These are phyloP conservation scores for Claviceps citrina DNA, from an alignment of 2,329 filamentous ascomycete species.

Conservation along the genomic window DNA sequence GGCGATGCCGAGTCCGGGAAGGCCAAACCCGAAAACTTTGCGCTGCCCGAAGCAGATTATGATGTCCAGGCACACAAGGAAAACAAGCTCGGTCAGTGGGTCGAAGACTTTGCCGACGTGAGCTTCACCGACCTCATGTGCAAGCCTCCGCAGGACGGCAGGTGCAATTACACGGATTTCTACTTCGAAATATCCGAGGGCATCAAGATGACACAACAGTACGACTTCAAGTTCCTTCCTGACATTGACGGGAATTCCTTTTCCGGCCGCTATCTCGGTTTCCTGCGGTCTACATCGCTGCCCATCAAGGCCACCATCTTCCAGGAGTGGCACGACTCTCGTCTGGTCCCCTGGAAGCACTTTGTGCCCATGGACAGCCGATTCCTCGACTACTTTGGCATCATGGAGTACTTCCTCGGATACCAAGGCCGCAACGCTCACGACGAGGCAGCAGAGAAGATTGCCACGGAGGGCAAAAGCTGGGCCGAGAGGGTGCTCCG, in stretches of 20 bases:
- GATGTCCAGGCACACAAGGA: conserved; percentile 29
- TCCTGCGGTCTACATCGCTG: conserved; percentile 52
- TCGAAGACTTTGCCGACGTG: conserved; percentile 32
- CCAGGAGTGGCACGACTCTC: conserved; percentile 65
- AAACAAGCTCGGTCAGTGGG: conserved; percentile 33
- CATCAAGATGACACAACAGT: conserved; percentile 35
- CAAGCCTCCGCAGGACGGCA: conserved; percentile 18
- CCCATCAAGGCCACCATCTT: conserved; percentile 68
- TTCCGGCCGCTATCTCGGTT: conserved; percentile 52
- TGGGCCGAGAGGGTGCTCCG: conserved; percentile 57
- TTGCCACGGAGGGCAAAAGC: conserved; percentile 47
- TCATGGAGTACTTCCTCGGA: conserved; percentile 60
- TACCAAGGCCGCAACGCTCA: conserved; percentile 31
- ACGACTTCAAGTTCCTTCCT: conserved; percentile 50
- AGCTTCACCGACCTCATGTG: conserved; percentile 42
- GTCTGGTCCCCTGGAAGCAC: conserved; percentile 63
- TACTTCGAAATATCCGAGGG: conserved; percentile 27
- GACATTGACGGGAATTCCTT: conserved; percentile 67
- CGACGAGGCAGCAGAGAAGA: conserved; percentile 45
- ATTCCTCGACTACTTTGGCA: conserved; percentile 55
- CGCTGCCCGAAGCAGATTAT: conserved; percentile 33
- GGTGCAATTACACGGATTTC: conserved; percentile 33
- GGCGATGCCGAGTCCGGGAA: conserved; percentile 28
- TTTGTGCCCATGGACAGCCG: conserved; percentile 68
- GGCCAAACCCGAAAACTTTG: conserved; percentile 36